These are phyloP conservation scores for Funneliformis geosporum DNA, from an alignment of 192 early-diverging fungal species.

Conservation along the genomic window DNA sequence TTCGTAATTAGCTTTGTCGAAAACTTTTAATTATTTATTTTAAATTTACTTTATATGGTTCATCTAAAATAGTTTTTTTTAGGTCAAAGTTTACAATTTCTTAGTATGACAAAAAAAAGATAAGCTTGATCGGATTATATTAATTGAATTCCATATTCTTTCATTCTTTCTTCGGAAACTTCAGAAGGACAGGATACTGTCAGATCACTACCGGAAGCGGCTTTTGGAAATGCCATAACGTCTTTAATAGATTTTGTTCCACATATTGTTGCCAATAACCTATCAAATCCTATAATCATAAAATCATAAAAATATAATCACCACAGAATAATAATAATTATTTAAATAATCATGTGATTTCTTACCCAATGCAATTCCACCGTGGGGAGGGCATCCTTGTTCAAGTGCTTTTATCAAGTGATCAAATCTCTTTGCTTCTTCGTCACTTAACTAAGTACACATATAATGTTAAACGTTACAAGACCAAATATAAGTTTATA, in stretches of 20 bases:
- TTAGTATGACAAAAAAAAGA: too few relatives aligned
- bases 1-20: too few relatives aligned
- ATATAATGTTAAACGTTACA: slow-evolving; percentile 7
- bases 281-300: slow-evolving; percentile 64
- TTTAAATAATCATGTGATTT: not conserved
- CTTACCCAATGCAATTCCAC: slow-evolving; percentile 75
- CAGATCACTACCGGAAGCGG: slow-evolving; percentile 76
- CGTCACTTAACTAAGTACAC: slow-evolving; percentile 46
- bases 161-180: slow-evolving; percentile 59
- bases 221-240: slow-evolving; percentile 93
- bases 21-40: too few relatives aligned
- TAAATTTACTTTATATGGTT: too few relatives aligned
- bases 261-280: slow-evolving; percentile 76
- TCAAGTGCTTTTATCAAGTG: slow-evolving; percentile 82
- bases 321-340: not conserved
- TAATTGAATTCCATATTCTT: slow-evolving; percentile 62
- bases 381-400: slow-evolving; percentile 88
- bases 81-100: too few relatives aligned
- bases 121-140: not conserved
- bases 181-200: slow-evolving; percentile 74
- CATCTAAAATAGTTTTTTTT: too few relatives aligned
- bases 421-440: slow-evolving; percentile 65
- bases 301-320: not conserved
- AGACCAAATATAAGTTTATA: not conserved
- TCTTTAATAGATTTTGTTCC: slow-evolving; percentile 75